A percentile compares a stretch with the other conserved stretches of the same genome.
phyloP scores from a whole-genome alignment of 1,284 basidiomycete genomes.

The Volvariella surrecta region DNA sequence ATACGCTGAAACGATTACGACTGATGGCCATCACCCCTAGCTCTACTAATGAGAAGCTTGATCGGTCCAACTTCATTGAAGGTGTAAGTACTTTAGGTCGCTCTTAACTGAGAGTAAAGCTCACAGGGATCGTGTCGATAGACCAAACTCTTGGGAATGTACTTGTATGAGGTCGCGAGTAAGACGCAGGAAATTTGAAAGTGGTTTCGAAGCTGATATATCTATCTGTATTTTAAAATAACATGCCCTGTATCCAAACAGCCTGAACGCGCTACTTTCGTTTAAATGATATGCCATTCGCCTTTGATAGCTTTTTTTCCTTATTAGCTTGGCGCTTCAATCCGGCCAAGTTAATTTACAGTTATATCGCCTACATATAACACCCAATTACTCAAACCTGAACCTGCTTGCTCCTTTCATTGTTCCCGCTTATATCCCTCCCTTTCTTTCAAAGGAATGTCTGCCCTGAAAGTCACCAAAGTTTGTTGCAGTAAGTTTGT shows the following conservation, averaged over 20 bases:
- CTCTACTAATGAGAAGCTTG: constrained; percentile 95
- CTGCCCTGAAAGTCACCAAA: constrained; percentile 66
- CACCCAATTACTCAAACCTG: no score
- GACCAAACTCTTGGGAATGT: constrained; percentile 77
- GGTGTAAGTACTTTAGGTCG: constrained; percentile 46
- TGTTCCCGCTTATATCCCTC: not conserved
- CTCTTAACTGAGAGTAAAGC: constrained; percentile 2
- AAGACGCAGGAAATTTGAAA: no score
- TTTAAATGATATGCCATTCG: no score
- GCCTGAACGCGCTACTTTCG: no score
- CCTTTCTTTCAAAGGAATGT: constrained; percentile 32
- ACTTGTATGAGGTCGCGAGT: constrained; percentile 68
- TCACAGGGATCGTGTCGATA: constrained; percentile 15
- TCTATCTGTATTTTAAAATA: no score
- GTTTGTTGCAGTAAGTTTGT: constrained; percentile 82
- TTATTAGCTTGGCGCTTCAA: no score
- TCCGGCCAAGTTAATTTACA: no score
- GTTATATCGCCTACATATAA: no score
- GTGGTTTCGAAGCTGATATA: no score
- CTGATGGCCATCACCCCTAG: constrained; percentile 29
- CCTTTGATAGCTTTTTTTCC: no score
- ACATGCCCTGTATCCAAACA: no score
- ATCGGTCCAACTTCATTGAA: constrained; percentile 88
- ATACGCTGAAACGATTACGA: not conserved
- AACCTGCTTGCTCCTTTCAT: no score